Percentiles rank a stretch among this genome's conserved stretches.
Evolutionary conservation across 345 rosid genomes (phyloP).

Genomic region (Combretum micranthum): DNA sequence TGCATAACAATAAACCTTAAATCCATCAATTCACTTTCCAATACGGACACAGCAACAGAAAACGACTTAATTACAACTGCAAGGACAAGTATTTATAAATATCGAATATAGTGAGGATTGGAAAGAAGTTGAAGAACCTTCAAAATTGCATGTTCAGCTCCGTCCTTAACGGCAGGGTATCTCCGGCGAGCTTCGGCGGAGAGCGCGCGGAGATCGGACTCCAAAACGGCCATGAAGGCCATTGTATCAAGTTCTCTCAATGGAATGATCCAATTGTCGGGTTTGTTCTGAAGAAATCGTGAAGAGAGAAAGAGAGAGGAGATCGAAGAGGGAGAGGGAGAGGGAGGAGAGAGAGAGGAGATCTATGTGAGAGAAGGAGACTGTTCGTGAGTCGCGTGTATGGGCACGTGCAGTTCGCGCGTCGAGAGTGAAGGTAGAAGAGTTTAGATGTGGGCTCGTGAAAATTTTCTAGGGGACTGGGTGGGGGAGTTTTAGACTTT

Average conservation of each 20-base stretch:
- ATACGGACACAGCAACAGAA: too few species aligned
- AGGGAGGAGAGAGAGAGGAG: neutral
- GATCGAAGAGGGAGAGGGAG: neutral
- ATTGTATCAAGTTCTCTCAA: conserved; percentile 17
- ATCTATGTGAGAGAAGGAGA: too few species aligned
- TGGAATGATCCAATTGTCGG: neutral
- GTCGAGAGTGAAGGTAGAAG: too few species aligned
- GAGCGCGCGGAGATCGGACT: conserved; percentile 96
- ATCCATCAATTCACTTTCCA: too few species aligned
- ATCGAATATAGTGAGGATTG: neutral
- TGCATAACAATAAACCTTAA: too few species aligned
- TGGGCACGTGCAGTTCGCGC: too few species aligned
- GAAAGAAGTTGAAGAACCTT: conserved; percentile 37
- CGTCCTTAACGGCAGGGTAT: conserved; percentile 88
- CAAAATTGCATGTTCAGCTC: conserved; percentile 86
- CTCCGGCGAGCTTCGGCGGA: conserved; percentile 96
- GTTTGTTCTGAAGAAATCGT: neutral
- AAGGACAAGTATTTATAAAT: neutral
- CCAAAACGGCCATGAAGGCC: conserved; percentile 93
- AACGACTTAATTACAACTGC: too few species aligned
- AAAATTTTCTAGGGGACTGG: too few species aligned
- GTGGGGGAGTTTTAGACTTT: too few species aligned
- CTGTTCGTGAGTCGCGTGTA: too few species aligned
- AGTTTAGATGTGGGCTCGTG: too few species aligned
- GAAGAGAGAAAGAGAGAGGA: neutral